Percentiles rank a stretch among this genome's conserved stretches.
Conservation (phyloP, 1,284 basidiomycete species). For the Microbotryum intermedium region DNA sequence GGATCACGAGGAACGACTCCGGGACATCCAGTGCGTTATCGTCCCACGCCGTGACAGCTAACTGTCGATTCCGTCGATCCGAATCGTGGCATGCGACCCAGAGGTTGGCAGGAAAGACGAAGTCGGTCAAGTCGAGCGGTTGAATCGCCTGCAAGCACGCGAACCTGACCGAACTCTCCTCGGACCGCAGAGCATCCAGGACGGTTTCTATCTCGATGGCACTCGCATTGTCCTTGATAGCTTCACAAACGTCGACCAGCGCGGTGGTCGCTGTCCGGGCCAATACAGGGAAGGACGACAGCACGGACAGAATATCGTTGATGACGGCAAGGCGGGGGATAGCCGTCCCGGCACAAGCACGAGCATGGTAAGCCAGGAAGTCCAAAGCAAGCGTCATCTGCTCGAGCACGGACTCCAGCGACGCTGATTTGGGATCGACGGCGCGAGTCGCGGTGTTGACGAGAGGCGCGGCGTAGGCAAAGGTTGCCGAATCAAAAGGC, state of each 20-base stretch:
- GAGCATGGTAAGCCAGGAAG: slow-evolving; percentile 75
- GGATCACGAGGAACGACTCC: slow-evolving; percentile 55
- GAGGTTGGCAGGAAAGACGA: slow-evolving; percentile 83
- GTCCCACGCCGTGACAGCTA: slow-evolving; percentile 83
- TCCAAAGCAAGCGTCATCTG: slow-evolving; percentile 78
- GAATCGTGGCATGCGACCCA: slow-evolving; percentile 86
- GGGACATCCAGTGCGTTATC: slow-evolving; percentile 91
- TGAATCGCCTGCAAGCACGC: slow-evolving; percentile 75
- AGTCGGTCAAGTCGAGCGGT: slow-evolving; percentile 89
- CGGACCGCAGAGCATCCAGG: slow-evolving; percentile 65
- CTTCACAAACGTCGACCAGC: slow-evolving; percentile 73
- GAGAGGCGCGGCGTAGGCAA: slow-evolving; percentile 71
- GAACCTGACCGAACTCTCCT: slow-evolving; percentile 81
- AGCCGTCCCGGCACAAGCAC: slow-evolving; percentile 57
- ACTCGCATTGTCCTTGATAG: slow-evolving; percentile 61
- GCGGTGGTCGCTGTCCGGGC: slow-evolving; percentile 78
- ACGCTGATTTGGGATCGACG: background rate
- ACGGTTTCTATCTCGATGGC: slow-evolving; percentile 58
- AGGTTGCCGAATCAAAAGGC: slow-evolving; percentile 76
- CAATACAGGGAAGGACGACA: slow-evolving; percentile 69
- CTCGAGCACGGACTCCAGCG: slow-evolving; percentile 64
- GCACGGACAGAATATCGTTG: slow-evolving; percentile 62
- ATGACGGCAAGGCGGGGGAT: slow-evolving; percentile 70
- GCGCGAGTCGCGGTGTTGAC: slow-evolving; percentile 58
- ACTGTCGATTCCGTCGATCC: slow-evolving; percentile 79